Base-by-base conservation (phyloP, 2,329 filamentous ascomycete species). In the Microsporum canis region DNA sequence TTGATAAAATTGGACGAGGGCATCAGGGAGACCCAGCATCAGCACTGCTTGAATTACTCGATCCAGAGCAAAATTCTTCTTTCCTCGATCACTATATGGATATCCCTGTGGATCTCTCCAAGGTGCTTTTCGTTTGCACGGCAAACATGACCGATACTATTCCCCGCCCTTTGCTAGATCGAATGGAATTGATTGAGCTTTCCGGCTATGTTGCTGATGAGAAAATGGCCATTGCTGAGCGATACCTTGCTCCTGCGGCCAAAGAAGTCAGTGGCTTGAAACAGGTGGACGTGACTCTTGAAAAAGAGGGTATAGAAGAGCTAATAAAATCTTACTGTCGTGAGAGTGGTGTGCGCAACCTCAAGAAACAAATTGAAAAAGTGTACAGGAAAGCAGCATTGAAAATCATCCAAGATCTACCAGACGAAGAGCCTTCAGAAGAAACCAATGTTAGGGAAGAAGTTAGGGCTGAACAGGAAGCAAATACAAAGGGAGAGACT, bases 291-390 rank as follows among this genome's bases (percentile, higher is more conserved):
- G 91, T 99, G n/a, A 79, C 79, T n/a, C 80, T 99, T 49, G 87
- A 85, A 64, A 86, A 91, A 67, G 87, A 88, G 62, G 95, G 92
- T 10, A 95, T 99, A 51, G 88, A 94, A 70, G 94, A 99, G 75
- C 82, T 99, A 51, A 99, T 99, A 79, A 97, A 97, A 77, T 95
- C 90, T 29, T 99, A 99, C 78, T 96, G 91, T 77, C 88, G 94
- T 49, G 94, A 99, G 76, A 96, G 91, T 49, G 94, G 94, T 68
- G 95, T 99, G 6, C 87, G 94, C 66, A 99, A 99, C 71, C 78
- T 99, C 63, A 99, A 99, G 83, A 97, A 99, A 79, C 92, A 97
- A 74, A 99, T 99, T 64, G 94, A 99, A 74, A 99, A 99, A 79
- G 90, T 99, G 2, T 99, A 96, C 76, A 86, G 94, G 62, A 99